Evolutionary conservation across 2,329 filamentous ascomycete species (phyloP), one percentile per base, ranked within the genome.

Genomic region (Scleromitrula shiraiana): DNA sequence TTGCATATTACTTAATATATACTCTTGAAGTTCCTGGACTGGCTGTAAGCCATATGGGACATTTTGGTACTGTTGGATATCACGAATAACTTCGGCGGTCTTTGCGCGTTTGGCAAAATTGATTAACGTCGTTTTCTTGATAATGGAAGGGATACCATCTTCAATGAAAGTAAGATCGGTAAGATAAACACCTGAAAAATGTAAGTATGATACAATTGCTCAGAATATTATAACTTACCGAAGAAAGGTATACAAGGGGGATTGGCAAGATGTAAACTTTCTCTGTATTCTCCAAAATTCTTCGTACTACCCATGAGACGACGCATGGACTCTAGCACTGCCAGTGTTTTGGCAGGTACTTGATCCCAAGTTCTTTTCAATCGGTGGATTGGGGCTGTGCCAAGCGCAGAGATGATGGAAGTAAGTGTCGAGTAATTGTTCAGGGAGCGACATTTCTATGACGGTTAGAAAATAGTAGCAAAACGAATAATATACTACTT

Each of bases 381-480:
- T 50, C 93, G 88, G 62, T 94, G 88, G 56, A 98, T 96, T 2
- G 93, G 93, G 10, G 93, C 91, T 5, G 93, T 97, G 46, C 88
- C 88, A 27, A 98, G 74, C 0, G 93, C 93, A 4, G 93, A 97
- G 52, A 98, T 96, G 65, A 98, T 97, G 1, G 93, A 95, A 6
- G 93, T 98, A 53, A 98, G 71, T 1, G 91, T 96, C 3, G 93
- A 98, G 67, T 94, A 98, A 68, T 98, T 98, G 73, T 97, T 97
- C 43, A 97, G 71, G 41, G 71, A 64, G 44, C 93, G 90, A 64
- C 93, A 98, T 88, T 94, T 96, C 88, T 95, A 55, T 40, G 37
- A 17, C 17, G 20, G 54, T 65, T 51, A 65, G 58, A 50, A 45
- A 50, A n/a, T n/a, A n/a, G n/a, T n/a, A n/a, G n/a, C n/a, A n/a